Conservation (phyloP, 148 eudicot species). For the Pouteria glomerata region DNA sequence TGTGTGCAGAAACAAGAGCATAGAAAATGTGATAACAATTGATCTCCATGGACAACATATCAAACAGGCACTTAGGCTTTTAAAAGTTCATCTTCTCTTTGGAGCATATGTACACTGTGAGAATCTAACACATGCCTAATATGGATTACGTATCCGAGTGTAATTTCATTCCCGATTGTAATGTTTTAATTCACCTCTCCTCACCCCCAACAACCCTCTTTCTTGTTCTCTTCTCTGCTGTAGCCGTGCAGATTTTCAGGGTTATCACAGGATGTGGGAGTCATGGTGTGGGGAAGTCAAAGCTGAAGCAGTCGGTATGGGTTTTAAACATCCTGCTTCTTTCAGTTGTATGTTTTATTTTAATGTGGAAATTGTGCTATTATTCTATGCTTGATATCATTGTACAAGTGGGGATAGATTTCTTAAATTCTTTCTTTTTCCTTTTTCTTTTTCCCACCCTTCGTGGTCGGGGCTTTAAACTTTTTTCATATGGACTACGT, state of each 20-base stretch:
- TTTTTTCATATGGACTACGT: not conserved
- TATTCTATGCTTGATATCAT: not conserved
- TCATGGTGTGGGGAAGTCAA: slow-evolving; percentile 80
- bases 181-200: not conserved
- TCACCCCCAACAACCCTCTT: not conserved
- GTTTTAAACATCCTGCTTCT: slow-evolving; percentile 8
- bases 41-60: slow-evolving; percentile 99
- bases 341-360: not conserved
- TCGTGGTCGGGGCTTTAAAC: not conserved
- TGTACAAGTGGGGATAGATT: not conserved
- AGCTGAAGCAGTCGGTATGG: slow-evolving; percentile 81
- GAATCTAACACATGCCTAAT: slow-evolving; percentile 15
- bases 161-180: not conserved
- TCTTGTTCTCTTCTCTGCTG: slow-evolving; percentile 11
- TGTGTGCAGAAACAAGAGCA: slow-evolving; percentile 68
- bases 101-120: slow-evolving; percentile 88
- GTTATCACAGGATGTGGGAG: slow-evolving; percentile 96
- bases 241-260: slow-evolving; percentile 79
- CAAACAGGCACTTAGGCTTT: slow-evolving; percentile 80
- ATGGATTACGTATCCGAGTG: not conserved
- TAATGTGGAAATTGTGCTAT: not conserved
- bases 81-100: slow-evolving; percentile 92
- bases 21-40: slow-evolving; percentile 77
- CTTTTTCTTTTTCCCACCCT: not conserved
- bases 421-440: not conserved